Evolutionary conservation across 768 basidiomycete genomes (phyloP), one percentile per base, ranked within the genome.

Genomic region (Auriscalpium vulgare): DNA sequence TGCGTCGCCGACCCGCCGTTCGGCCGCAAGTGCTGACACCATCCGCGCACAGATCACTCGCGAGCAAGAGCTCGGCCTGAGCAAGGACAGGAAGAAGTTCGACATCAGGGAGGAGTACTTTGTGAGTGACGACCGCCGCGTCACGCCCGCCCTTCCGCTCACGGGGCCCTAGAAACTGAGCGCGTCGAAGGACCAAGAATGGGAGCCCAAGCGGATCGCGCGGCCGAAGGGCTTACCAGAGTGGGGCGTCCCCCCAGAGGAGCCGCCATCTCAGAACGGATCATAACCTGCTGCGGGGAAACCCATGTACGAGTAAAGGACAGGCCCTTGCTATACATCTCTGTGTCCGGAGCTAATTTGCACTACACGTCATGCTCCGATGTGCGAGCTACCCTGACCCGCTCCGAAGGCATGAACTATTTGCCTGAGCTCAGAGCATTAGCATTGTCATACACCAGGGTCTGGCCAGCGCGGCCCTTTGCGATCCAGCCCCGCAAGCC

Each of bases 71-170:
- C 75, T 95, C 19, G 79, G 83, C 10, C 73, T 94, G 63, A 77
- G 85, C 59, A 81, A 77, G 66, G 73, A 74, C 54, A 78, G 86
- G 71, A 87, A 85, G 73, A 88, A 83, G 74, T 85, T 97, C 56
- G 95, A 98, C 70, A 88, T 97, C 16, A 76, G 91, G 53, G 95
- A 97, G 68, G 95, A 97, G 67, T 99, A 98, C 70, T 97, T 87
- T 67, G 95, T 97, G 72, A 71, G 92, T 84, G 10, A 9, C n/a
- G 10, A 11, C 8, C 4, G 40, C 58, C 11, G 56, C 50, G 21
- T 11, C 35, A 36, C 37, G 56, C 17, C 13, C 52, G 8, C 3
- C 48, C 23, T 56, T 40, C 38, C 23, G 13, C 37, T 21, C 16
- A 36, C 44, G n/a, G 21, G 35, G 43, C 34, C 53, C 19, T 65